phyloP scores from a whole-genome alignment of 108 stramenopile genomes.

The Bacterosira constricta region DNA sequence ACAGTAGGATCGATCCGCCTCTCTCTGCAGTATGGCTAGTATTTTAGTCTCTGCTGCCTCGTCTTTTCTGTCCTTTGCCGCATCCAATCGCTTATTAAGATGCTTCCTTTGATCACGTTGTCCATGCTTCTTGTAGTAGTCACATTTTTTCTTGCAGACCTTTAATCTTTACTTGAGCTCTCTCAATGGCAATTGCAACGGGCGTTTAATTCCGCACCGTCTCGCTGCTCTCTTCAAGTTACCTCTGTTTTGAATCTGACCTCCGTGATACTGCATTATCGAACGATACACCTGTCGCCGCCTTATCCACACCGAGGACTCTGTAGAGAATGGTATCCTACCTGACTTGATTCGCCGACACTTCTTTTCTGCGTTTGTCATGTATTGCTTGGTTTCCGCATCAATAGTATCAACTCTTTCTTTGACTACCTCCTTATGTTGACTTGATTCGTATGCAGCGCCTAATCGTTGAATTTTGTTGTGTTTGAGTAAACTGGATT shows the following conservation, averaged over 20 bases:
- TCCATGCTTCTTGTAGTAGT: neutral
- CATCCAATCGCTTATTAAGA: neutral
- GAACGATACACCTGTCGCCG: neutral
- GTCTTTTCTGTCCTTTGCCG: neutral
- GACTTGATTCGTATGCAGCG: neutral
- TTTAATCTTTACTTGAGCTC: neutral
- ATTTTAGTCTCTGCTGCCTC: slow-evolving; percentile 2
- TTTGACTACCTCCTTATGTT: neutral
- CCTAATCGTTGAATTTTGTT: neutral
- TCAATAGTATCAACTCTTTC: neutral
- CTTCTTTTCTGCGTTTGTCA: neutral
- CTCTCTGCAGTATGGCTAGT: slow-evolving; percentile 1
- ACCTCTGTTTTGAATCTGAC: neutral
- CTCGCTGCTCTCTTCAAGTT: neutral
- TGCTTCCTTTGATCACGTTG: neutral
- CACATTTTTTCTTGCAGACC: neutral
- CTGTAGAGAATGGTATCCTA: neutral
- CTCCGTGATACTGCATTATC: neutral
- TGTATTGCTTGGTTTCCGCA: neutral
- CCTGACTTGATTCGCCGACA: neutral
- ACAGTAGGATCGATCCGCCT: slow-evolving; percentile 11
- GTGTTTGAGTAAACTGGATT: neutral
- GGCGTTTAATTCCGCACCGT: neutral
- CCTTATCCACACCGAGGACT: neutral
- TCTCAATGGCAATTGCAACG: neutral